Conservation (phyloP, 306 rosid species). For the barrel medic (Medicago truncatula) region DNA sequence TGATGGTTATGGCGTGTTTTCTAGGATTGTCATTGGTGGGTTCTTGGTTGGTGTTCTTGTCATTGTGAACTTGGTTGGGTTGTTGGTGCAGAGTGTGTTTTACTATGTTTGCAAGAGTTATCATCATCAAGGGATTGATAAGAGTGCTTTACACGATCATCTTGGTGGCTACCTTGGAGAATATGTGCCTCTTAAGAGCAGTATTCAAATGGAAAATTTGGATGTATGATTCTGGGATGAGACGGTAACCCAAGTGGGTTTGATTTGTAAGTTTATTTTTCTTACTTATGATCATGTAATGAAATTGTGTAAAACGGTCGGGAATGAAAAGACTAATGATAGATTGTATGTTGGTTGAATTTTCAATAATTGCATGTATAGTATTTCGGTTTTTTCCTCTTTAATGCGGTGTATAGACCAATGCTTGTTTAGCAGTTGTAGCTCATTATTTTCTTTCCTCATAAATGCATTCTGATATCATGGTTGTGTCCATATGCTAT, state of each 20-base stretch:
- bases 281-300: conserved; percentile 21
- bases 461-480: not conserved
- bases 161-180: conserved; percentile 98
- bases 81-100: conserved; percentile 88
- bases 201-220: conserved; percentile 89
- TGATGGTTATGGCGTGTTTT: conserved; percentile 54
- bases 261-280: conserved; percentile 50
- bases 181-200: conserved; percentile 95
- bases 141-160: conserved; percentile 83
- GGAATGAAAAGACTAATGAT: conserved; percentile 26
- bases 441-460: not conserved
- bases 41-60: conserved; percentile 86
- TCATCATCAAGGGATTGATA: conserved; percentile 93
- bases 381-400: conserved; percentile 20
- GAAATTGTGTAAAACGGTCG: conserved; percentile 39
- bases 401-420: conserved; percentile 9
- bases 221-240: conserved; percentile 55
- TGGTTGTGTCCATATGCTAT: not conserved
- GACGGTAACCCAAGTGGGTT: not conserved
- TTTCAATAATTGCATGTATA: conserved; percentile 13
- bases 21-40: conserved; percentile 83
- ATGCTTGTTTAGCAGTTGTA: conserved; percentile 29
- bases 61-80: conserved; percentile 83
- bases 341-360: conserved; percentile 38
- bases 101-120: conserved; percentile 93